Conservation (phyloP, 805 yeast species). For the Saccharomycodes ludwigii region DNA sequence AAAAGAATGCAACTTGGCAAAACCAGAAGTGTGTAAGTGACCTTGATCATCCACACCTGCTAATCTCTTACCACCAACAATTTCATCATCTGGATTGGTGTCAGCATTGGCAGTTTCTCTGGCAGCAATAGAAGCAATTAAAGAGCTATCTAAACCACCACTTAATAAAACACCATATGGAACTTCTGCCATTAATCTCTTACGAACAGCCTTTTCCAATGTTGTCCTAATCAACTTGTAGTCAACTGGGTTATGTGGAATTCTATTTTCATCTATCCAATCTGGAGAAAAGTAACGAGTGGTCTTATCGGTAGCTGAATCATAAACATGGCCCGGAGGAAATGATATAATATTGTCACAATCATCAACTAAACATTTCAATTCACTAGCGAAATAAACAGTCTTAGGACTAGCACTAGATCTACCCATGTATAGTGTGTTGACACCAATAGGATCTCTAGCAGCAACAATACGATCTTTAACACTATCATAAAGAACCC, state of each 20-base stretch:
- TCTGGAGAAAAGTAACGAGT: slow-evolving; percentile 84
- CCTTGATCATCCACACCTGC: slow-evolving; percentile 92
- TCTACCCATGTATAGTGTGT: slow-evolving; percentile 92
- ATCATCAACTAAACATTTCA: slow-evolving; percentile 86
- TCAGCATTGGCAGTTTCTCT: slow-evolving; percentile 75
- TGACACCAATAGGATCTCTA: slow-evolving; percentile 96
- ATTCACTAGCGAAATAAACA: slow-evolving; percentile 84
- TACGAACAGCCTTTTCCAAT: slow-evolving; percentile 90
- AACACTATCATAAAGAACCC: slow-evolving; percentile 75
- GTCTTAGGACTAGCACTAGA: slow-evolving; percentile 54
- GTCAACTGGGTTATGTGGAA: slow-evolving; percentile 72
- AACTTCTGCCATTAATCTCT: slow-evolving; percentile 98
- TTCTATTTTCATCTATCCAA: slow-evolving; percentile 80
- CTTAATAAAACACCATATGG: slow-evolving; percentile 96
- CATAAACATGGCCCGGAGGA: slow-evolving; percentile 98
- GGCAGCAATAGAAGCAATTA: slow-evolving; percentile 95
- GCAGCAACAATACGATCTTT: slow-evolving; percentile 89
- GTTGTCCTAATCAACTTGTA: slow-evolving; percentile 58
- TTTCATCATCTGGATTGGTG: slow-evolving; percentile 26
- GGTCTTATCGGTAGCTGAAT: slow-evolving; percentile 74
- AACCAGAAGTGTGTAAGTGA: slow-evolving; percentile 62
- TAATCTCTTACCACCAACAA: slow-evolving; percentile 49
- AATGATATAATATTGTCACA: slow-evolving; percentile 87
- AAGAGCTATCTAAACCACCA: slow-evolving; percentile 94
- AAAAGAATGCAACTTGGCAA: slow-evolving; percentile 83